Evolutionary conservation across 2,329 filamentous ascomycete genomes (phyloP).

Genomic region (Stagonosporopsis vannaccii): DNA sequence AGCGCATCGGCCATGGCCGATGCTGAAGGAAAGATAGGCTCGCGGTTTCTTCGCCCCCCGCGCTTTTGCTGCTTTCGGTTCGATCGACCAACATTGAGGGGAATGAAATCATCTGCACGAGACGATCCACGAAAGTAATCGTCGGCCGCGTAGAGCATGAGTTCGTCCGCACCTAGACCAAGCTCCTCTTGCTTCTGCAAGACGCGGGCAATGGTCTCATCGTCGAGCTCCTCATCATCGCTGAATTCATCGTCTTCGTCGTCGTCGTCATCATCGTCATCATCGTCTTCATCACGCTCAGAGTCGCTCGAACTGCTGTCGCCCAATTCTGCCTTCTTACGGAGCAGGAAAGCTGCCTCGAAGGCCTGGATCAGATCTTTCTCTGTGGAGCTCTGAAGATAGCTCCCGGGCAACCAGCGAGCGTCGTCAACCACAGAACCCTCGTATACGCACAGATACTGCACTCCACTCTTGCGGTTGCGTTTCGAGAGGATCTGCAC

Average conservation of each 20-base stretch:
- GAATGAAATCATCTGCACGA: conserved; percentile 19
- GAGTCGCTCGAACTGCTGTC: conserved; percentile 32
- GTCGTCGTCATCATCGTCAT: conserved; percentile 49
- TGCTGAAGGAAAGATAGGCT: conserved; percentile 59
- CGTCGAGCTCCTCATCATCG: conserved; percentile 57
- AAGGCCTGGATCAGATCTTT: conserved; percentile 38
- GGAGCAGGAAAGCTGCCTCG: conserved; percentile 29
- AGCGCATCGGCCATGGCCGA: conserved; percentile 64
- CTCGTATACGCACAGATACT: conserved; percentile 62
- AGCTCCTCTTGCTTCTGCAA: conserved; percentile 69
- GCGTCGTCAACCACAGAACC: conserved; percentile 56
- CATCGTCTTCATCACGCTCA: conserved; percentile 48
- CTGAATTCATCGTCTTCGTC: conserved; percentile 52
- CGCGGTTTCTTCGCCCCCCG: conserved; percentile 22
- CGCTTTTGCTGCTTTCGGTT: conserved; percentile 32
- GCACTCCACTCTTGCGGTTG: conserved; percentile 53
- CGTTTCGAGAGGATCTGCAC: conserved; percentile 56
- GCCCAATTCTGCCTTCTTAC: conserved; percentile 24
- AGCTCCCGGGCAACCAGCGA: conserved; percentile 55
- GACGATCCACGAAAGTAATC: conserved; percentile 47
- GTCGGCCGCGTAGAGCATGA: conserved; percentile 64
- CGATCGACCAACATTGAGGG: conserved; percentile 35
- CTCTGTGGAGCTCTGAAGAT: conserved; percentile 34
- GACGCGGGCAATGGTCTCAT: conserved; percentile 68
- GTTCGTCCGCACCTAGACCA: conserved; percentile 66